Percentiles rank a stretch among this genome's conserved stretches.
Evolutionary conservation across 352 stramenopile genomes (phyloP).

Genomic region (Pythium folliculosum): DNA sequence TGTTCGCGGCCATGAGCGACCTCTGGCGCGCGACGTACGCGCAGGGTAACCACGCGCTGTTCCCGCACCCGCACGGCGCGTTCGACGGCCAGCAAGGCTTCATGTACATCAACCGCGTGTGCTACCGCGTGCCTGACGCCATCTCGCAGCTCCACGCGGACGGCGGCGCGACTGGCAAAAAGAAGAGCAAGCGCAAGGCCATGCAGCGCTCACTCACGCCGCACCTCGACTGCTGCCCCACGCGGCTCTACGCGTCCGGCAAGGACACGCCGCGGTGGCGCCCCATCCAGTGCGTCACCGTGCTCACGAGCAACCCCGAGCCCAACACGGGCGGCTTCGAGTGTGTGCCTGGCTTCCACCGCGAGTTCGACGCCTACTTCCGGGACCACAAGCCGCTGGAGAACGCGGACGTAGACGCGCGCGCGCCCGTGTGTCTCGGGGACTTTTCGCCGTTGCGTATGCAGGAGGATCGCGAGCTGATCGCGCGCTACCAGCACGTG

Average conservation of each 20-base stretch:
- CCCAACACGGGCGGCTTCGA: conserved; percentile 86
- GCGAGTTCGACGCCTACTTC: conserved; percentile 76
- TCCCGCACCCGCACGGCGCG: conserved; percentile 65
- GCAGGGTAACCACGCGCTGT: conserved; percentile 4
- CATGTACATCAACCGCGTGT: conserved; percentile 88
- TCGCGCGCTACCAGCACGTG: conserved; percentile 73
- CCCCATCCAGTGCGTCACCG: conserved; percentile 89
- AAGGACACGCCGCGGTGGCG: conserved; percentile 82
- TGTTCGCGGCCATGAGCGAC: conserved; percentile 84
- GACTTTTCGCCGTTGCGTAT: conserved; percentile 88
- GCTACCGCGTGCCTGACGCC: conserved; percentile 70
- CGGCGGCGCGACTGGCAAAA: conserved; percentile 49
- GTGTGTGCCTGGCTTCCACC: conserved; percentile 85
- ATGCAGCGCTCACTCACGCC: conserved; percentile 88
- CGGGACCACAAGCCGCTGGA: conserved; percentile 21
- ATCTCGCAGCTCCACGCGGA: conserved; percentile 61
- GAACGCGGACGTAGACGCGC: conserved; percentile 25
- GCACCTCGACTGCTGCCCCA: conserved; percentile 88
- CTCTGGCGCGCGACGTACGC: conserved; percentile 84
- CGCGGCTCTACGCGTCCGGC: conserved; percentile 63
- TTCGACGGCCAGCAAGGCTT: conserved; percentile 74
- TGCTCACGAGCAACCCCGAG: conserved; percentile 71
- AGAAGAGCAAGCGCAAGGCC: conserved; percentile 55
- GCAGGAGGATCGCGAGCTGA: conserved; percentile 77
- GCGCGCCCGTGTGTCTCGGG: conserved; percentile 79